Conservation (phyloP, 2,329 filamentous ascomycete species). For the Aspergillus quadrilineatus region DNA sequence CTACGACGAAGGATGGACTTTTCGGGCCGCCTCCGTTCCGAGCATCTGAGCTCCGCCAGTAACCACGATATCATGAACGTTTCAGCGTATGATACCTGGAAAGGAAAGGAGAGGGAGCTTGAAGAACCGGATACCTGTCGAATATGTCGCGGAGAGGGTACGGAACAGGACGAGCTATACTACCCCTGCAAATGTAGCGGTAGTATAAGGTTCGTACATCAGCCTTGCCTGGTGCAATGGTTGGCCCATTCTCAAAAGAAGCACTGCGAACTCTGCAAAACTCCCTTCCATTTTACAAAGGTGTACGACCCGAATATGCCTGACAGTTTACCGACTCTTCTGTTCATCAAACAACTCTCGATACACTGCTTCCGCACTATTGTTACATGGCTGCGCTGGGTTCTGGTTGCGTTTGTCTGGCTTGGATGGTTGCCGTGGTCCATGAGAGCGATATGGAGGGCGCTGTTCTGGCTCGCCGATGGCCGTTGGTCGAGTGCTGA, state of each 20-base stretch:
- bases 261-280: conserved; percentile 99
- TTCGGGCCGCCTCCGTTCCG: conserved; percentile 23
- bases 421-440: conserved; percentile 82
- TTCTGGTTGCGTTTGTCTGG: conserved; percentile 84
- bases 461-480: conserved; percentile 92
- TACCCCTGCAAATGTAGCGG: conserved; percentile 99
- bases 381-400: conserved; percentile 73
- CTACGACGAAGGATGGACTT: conserved; percentile 28
- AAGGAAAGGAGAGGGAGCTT: conserved; percentile 36
- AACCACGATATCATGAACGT: conserved; percentile 60
- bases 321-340: conserved; percentile 69
- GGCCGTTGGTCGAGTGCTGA: conserved; percentile 58
- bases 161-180: conserved; percentile 80
- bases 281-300: conserved; percentile 95
- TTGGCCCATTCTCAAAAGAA: conserved; percentile 98
- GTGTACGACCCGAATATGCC: conserved; percentile 96
- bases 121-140: conserved; percentile 81
- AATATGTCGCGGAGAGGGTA: conserved; percentile 90
- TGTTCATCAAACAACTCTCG: conserved; percentile 77
- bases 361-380: conserved; percentile 71
- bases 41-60: conserved; percentile 20
- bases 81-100: conserved; percentile 46
- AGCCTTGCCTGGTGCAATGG: conserved; percentile 98
- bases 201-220: conserved; percentile 97
- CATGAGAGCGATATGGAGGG: conserved; percentile 89